These are phyloP conservation scores for Paecilomyces variotii DNA, from an alignment of 2,329 filamentous ascomycete genomes.

Conservation along the genomic window DNA sequence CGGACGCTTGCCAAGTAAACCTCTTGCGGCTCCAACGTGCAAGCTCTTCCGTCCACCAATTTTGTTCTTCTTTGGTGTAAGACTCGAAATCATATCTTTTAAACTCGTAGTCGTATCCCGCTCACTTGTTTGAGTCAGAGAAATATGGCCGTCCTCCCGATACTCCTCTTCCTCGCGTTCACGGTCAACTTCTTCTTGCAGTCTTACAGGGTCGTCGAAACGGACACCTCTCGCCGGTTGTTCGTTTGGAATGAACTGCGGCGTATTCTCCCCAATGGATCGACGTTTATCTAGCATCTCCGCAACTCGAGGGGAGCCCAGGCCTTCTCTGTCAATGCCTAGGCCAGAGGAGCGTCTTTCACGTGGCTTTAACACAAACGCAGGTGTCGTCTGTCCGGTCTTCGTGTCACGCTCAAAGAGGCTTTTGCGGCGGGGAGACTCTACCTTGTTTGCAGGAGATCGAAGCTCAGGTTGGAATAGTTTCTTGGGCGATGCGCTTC, in stretches of 20 bases:
- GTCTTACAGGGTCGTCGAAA: conserved; percentile 57
- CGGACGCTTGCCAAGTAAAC: conserved; percentile 66
- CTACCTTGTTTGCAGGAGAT: conserved; percentile 28
- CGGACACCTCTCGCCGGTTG: conserved; percentile 41
- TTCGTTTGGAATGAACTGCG: conserved; percentile 52
- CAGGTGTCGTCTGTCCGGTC: conserved; percentile 54
- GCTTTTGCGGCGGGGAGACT: conserved; percentile 26
- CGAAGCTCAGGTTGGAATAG: conserved; percentile 37
- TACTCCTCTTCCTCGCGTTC: conserved; percentile 55
- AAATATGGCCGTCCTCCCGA: conserved; percentile 50
- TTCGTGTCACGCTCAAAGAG: conserved; percentile 49
- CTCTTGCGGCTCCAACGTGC: conserved; percentile 64
- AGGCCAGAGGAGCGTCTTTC: conserved; percentile 56
- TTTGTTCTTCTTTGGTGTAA: conserved; percentile 66
- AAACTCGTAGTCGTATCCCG: conserved; percentile 59
- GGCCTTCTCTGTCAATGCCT: conserved; percentile 60
- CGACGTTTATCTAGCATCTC: conserved; percentile 62
- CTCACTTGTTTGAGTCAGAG: conserved; percentile 41
- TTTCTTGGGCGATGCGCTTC: conserved; percentile 44
- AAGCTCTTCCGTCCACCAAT: conserved; percentile 66
- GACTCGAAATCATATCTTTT: conserved; percentile 67
- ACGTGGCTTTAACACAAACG: conserved; percentile 56
- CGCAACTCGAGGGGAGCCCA: conserved; percentile 67
- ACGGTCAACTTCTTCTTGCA: conserved; percentile 56
- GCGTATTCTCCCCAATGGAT: conserved; percentile 62